Evolutionary conservation across 169 alveolate genomes (phyloP), one percentile per base, ranked within the genome.

Genomic region (Cryptosporidium bovis): DNA sequence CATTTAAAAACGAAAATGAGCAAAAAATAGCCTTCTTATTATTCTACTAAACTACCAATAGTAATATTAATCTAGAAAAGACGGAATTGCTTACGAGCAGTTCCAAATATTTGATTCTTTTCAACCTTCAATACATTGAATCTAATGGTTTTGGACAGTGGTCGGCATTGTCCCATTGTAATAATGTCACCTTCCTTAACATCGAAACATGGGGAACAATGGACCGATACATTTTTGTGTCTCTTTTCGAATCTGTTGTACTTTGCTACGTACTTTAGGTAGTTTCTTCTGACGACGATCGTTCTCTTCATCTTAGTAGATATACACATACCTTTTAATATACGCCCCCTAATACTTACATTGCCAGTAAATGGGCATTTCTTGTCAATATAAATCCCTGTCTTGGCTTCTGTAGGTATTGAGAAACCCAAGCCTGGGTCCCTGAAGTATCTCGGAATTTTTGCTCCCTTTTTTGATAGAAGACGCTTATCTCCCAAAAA

Each of bases 321-420:
- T 83, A 98, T 92, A 66, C 97, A 99, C 97, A 98, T 96, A 68
- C 99, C 99, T 96, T 96, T 95, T 90, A 87, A 82, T 90, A 98
- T 96, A 84, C 98, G 96, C 51, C 99, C 99, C 91, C 99, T 96
- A 92, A 98, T 97, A 83, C 98, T 92, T 34, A 98, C 99, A 92
- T 96, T 95, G 65, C 99, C 99, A 46, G 99, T 98, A 97, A 98
- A 98, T 65, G 99, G 99, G 95, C 99, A 98, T 93, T 98, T 98
- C 95, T 97, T 97, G 94, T 98, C 99, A 90, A 98, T 95, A 94
- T 97, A 98, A 89, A 94, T 93, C 58, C 99, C 99, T 83, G 96
- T 98, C 92, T 96, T 97, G 67, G 99, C 99, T 92, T 96, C 99
- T 91, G 95, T 95, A 64, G 99, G 99, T 24, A 98, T 96, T 66